A percentile compares a stretch with the other conserved stretches of the same genome.
Evolutionary conservation across 1,284 basidiomycete genomes (phyloP).

Genomic region (Puccinia novopanici): DNA sequence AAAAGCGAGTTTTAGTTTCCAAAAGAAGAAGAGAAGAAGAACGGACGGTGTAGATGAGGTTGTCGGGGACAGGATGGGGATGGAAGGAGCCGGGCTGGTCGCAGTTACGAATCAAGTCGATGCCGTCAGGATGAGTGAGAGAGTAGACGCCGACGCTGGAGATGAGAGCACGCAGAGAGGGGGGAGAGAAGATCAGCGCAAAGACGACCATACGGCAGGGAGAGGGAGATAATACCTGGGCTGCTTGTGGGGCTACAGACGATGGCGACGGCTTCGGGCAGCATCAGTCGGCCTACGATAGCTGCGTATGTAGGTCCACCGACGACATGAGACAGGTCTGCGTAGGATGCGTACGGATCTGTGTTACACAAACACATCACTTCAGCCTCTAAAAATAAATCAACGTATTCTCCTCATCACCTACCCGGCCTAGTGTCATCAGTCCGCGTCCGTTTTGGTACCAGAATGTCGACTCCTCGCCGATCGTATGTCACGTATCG

Average conservation of each 20-base stretch:
- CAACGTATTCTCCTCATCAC: background rate
- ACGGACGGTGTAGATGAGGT: slow-evolving; percentile 28
- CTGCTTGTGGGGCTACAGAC: slow-evolving; percentile 76
- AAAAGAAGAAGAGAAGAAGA: background rate
- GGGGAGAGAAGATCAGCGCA: background rate
- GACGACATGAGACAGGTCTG: slow-evolving; percentile 80
- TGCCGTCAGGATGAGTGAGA: slow-evolving; percentile 77
- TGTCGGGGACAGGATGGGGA: slow-evolving; percentile 66
- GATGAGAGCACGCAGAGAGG: background rate
- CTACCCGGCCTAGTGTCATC: slow-evolving; percentile 83
- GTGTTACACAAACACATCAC: background rate
- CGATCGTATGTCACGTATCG: slow-evolving; percentile 79
- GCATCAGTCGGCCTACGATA: slow-evolving; percentile 79
- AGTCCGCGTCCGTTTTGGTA: slow-evolving; percentile 75
- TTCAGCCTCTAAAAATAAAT: background rate
- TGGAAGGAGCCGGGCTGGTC: slow-evolving; percentile 74
- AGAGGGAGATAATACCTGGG: slow-evolving; percentile 63
- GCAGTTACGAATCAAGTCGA: slow-evolving; percentile 71
- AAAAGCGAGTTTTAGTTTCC: background rate
- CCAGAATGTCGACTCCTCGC: slow-evolving; percentile 78
- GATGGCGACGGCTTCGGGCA: slow-evolving; percentile 85
- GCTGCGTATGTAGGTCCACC: slow-evolving; percentile 83
- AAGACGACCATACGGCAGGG: background rate
- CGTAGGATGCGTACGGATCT: slow-evolving; percentile 90
- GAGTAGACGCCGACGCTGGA: slow-evolving; percentile 74